Evolutionary conservation across 306 rosid species (phyloP), one percentile per base, ranked within the genome.

Genomic region (Prunus fruticosa): DNA sequence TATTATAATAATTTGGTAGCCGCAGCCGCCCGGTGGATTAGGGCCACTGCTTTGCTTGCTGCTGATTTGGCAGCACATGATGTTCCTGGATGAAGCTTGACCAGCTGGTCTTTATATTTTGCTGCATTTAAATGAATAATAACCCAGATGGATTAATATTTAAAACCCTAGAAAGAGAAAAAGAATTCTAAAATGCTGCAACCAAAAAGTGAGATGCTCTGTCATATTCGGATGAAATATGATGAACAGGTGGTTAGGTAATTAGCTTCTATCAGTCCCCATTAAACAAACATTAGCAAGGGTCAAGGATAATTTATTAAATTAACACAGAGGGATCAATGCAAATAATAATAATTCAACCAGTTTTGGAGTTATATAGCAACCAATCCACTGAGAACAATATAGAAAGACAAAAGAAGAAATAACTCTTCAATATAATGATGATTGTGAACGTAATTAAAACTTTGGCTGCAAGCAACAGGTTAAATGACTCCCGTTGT

Each of bases 1-100:
- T 15, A 15, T 75, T 60, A 7, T 34, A n/a, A 14, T 54, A 50
- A 22, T 32, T 14, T 3, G 14, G 69, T 30, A 30, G 27, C 51
- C 18, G 38, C 30, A 13, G 61, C 85, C 85, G 85, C 82, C 85
- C 54, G 28, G 72, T 60, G 32, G 67, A 65, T 67, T 15, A 34
- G 32, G 76, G 76, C 85, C 82, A 57, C 51, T 64, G 28, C 66
- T 34, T 64, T 64, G 69, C 20, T 67, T 0, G 20, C 52, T 16
- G 73, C 61, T 72, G 82, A 34, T 50, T 64, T 20, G 32, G 70
- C 79, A 57, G 34, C 76, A 28, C 65, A 49, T 51, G 53, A 38
- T 66, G 46, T 5, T 4, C 9, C 28, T 23, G 13, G 30, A 18
- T 10, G 2, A n/a, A 4, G 68, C 56, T 41, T 45, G 68, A 45